These are phyloP conservation scores for Favolaschia claudopus DNA, from an alignment of 768 basidiomycete genomes.

Conservation along the genomic window DNA sequence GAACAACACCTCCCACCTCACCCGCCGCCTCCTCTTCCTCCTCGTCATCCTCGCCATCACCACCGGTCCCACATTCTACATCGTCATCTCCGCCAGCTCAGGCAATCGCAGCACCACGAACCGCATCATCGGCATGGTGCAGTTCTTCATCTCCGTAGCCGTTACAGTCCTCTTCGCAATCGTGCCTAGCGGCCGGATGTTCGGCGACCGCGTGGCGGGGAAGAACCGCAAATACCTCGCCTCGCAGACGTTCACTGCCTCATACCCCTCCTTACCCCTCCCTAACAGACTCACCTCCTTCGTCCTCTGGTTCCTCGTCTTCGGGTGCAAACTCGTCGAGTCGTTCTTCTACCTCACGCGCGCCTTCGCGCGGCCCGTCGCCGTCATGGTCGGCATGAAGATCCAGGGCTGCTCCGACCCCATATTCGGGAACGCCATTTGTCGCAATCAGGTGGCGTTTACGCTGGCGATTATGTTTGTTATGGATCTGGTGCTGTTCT, in stretches of 20 bases:
- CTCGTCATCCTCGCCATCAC: constrained; percentile 90
- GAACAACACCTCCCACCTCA: constrained; percentile 98
- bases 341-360: constrained; percentile 98
- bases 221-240: constrained; percentile 98
- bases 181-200: constrained; percentile 97
- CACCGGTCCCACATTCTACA: constrained; percentile 92
- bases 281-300: constrained; percentile 72
- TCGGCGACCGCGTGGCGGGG: constrained; percentile 95
- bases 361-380: constrained; percentile 91
- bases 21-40: constrained; percentile 89
- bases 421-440: constrained; percentile 85
- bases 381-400: constrained; percentile 96
- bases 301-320: constrained; percentile 89
- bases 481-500: constrained; percentile 97
- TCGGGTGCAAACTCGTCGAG: constrained; percentile 95
- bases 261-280: constrained; percentile 83
- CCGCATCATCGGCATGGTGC: constrained; percentile 95
- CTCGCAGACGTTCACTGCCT: constrained; percentile 97
- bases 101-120: constrained; percentile 74
- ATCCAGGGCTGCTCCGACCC: constrained; percentile 92
- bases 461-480: constrained; percentile 97
- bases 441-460: constrained; percentile 93
- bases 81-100: constrained; percentile 88
- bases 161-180: constrained; percentile 88
- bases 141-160: constrained; percentile 92